A percentile compares a stretch with the other conserved stretches of the same genome.
Evolutionary conservation across 1,284 basidiomycete species (phyloP).

Genomic region (Ceratobasidium theobromae): DNA sequence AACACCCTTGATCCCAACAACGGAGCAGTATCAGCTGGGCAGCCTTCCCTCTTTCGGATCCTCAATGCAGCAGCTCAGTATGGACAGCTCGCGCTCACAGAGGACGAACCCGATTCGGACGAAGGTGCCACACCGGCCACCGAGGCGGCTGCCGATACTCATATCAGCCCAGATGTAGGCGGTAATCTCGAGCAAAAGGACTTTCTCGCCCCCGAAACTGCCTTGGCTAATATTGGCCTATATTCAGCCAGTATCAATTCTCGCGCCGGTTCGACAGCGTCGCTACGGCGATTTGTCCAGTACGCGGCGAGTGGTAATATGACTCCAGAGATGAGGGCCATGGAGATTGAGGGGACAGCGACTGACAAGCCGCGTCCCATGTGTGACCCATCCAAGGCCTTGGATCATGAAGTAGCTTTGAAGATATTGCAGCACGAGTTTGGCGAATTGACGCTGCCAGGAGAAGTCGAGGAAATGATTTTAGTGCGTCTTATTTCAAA

Average conservation of each 20-base stretch:
- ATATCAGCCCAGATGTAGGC: background rate
- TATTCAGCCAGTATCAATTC: background rate
- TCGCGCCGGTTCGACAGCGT: constrained; percentile 10
- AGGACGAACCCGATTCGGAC: constrained; percentile 20
- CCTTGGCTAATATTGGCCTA: constrained; percentile 10
- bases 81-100: background rate
- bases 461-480: constrained; percentile 21
- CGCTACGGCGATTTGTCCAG: constrained; percentile 7
- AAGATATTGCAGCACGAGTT: constrained; percentile 20
- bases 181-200: background rate
- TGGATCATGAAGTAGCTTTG: constrained; percentile 9
- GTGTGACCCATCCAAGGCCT: constrained; percentile 4
- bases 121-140: constrained; percentile 5
- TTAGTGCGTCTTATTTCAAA: background rate
- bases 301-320: constrained; percentile 11
- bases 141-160: constrained; percentile 17
- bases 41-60: constrained; percentile 17
- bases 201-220: constrained; percentile 19
- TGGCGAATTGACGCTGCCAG: constrained; percentile 11
- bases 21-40: constrained; percentile 14
- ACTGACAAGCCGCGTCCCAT: background rate
- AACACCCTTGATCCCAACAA: constrained; percentile 13
- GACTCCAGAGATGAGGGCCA: background rate
- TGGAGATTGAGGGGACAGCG: background rate
- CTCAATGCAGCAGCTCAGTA: constrained; percentile 25